Base-by-base conservation (phyloP, 2,329 filamentous ascomycete species). In the Passalora sequoiae region DNA sequence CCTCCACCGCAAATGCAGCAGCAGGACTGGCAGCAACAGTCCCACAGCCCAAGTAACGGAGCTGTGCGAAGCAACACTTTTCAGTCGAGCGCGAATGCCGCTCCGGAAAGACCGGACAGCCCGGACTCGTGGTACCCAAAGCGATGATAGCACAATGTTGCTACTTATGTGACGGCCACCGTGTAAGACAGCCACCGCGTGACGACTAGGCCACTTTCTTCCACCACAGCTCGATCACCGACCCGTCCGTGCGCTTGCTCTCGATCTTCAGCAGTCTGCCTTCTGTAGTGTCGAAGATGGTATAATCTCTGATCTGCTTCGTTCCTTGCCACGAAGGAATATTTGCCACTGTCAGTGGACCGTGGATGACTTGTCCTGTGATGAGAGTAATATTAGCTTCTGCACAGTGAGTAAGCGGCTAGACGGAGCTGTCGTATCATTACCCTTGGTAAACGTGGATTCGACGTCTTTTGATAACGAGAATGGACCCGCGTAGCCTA, bases 121-220 rank as follows among this genome's bases (percentile, higher is more conserved):
- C 57, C 56, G 12, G 57, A 57, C 48, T 56, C 54, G 13, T 60
- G 57, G 56, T 60, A 49, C 40, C 56, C 55, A 24, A 53, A 44
- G 29, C 40, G 52, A 17, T 50, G 22, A 51, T 9, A 33, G 2
- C 16, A 8, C 8, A 19, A 6, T 16, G 7, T 17, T 4, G 30
- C n/a, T n/a, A n/a, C n/a, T n/a, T n/a, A n/a, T n/a, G n/a, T n/a
- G n/a, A n/a, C n/a, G n/a, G n/a, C n/a, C n/a, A n/a, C n/a, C n/a
- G 20, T 8, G 4, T 10, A 9, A 17, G 13, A 19, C 13, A 9
- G 24, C 31, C 19, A 9, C 3, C 20, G 5, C 17, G 4, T 36
- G 15, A 8, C 9, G 16, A 17, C 33, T 6, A 9, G 9, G 20
- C 19, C 15, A 4, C n/a, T 10, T 38, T 39, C 19, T 28, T 40